A percentile compares a stretch with the other conserved stretches of the same genome.
These are phyloP conservation scores for Amoeboaphelidium protococcarum DNA, from an alignment of 371 early-diverging fungal genomes.

Conservation along the genomic window DNA sequence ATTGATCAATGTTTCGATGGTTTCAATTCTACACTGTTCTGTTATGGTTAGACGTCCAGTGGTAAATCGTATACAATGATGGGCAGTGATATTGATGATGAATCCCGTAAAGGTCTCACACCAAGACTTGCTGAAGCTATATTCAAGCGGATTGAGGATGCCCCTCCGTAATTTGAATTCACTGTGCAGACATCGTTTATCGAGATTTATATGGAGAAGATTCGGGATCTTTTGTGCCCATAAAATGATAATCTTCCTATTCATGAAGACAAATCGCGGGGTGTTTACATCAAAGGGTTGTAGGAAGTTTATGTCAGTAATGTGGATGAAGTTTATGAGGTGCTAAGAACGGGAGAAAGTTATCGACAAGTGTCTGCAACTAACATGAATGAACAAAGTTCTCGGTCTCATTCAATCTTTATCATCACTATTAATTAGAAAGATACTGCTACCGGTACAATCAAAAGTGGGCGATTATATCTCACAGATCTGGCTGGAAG, in stretches of 20 bases:
- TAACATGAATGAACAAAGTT: conserved; percentile 92
- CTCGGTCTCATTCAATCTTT: conserved; percentile 90
- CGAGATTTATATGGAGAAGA: conserved; percentile 99
- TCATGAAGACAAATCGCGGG: conserved; percentile 76
- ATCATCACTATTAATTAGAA: conserved; percentile 80
- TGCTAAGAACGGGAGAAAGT: conserved; percentile 66
- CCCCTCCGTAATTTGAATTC: conserved; percentile 64
- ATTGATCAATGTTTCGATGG: conserved; percentile 19
- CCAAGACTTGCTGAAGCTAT: conserved; percentile 78
- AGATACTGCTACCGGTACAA: conserved; percentile 62
- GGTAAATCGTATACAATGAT: conserved; percentile 8
- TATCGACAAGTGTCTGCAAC: conserved; percentile 76
- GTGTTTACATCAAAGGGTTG: conserved; percentile 86
- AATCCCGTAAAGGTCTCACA: conserved; percentile 68
- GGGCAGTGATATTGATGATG: conserved; percentile 70
- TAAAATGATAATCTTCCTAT: conserved; percentile 63
- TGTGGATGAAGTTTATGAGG: conserved; percentile 77
- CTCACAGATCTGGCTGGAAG: conserved; percentile 47
- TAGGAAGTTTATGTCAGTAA: conserved; percentile 75
- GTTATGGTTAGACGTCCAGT: conserved; percentile 3
- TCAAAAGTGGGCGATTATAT: conserved; percentile 62
- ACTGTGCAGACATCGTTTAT: conserved; percentile 84
- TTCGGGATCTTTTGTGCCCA: conserved; percentile 81
- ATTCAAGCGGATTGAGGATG: conserved; percentile 51
- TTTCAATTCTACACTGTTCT: conserved; percentile 1